Percentiles rank a stretch among this genome's conserved stretches.
These are phyloP conservation scores for Populus davidiana DNA, from an alignment of 345 rosid genomes.

Conservation along the genomic window DNA sequence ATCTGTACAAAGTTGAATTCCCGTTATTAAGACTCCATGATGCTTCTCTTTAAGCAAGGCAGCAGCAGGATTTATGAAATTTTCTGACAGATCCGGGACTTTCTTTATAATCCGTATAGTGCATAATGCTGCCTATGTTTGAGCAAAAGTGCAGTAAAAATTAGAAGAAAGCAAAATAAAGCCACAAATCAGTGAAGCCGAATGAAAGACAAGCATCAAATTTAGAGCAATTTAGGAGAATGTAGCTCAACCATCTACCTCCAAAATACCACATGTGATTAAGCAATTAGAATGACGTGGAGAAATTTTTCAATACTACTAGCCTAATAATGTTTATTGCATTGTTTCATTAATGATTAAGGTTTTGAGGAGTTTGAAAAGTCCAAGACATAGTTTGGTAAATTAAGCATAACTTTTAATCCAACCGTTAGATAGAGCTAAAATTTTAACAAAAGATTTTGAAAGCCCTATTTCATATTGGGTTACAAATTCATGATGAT, in stretches of 20 bases:
- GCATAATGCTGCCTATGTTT: conserved; percentile 89
- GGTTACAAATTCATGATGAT: too few relatives aligned
- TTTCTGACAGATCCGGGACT: conserved; percentile 97
- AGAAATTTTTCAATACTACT: too few relatives aligned
- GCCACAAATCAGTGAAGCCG: not conserved
- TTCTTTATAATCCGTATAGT: conserved; percentile 90
- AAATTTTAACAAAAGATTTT: too few relatives aligned
- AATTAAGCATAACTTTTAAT: too few relatives aligned
- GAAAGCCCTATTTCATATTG: too few relatives aligned
- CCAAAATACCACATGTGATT: not conserved
- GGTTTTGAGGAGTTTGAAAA: too few relatives aligned
- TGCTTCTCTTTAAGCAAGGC: conserved; percentile 93
- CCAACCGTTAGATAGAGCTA: too few relatives aligned
- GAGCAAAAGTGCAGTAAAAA: conserved; percentile 22
- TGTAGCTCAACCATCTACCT: not conserved
- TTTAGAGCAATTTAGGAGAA: not conserved
- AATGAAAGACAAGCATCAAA: conserved; percentile 8
- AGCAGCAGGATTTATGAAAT: conserved; percentile 86
- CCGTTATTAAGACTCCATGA: conserved; percentile 95
- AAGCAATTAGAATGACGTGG: not conserved
- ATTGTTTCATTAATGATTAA: too few relatives aligned
- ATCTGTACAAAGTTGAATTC: conserved; percentile 93
- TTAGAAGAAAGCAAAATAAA: conserved; percentile 19
- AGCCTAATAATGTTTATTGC: too few relatives aligned
- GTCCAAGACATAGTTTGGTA: too few relatives aligned